Evolutionary conservation across 2,329 filamentous ascomycete genomes (phyloP), one percentile per base, ranked within the genome.

Genomic region (Mycosphaerella arachidis): DNA sequence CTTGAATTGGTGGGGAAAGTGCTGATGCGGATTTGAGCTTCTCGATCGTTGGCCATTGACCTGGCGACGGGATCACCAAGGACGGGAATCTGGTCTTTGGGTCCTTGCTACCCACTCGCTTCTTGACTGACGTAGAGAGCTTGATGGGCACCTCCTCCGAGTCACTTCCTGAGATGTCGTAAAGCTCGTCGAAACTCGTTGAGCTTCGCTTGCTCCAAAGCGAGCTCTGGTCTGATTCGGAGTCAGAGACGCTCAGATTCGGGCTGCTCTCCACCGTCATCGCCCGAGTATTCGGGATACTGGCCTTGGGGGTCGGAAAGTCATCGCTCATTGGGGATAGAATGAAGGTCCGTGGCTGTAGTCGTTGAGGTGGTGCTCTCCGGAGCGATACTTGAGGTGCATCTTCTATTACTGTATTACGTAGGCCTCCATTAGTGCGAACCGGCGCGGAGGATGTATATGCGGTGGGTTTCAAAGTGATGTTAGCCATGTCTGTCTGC

Each of bases 161-260:
- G 67, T 96, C 91, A 57, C 91, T 86, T 66, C 95, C 91, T 16
- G 90, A 92, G 46, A 91, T 83, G 74, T 94, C 90, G 74, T 96
- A 96, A 53, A 96, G 78, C 68, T 95, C 91, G 74, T 96, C 90
- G 68, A 93, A 93, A 65, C 91, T 87, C 66, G 84, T 90, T 67
- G 85, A 84, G 66, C 87, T 87, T 72, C 82, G 79, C 67, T 85
- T 80, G 62, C 75, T 86, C 89, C 88, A 86, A 63, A 71, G 63
- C 4, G 72, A 74, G 51, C 70, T 71, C 13, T 65, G 60, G 48
- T 73, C 72, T 20, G 72, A 73, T 13, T 69, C 68, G 3, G 65
- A 63, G 45, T 86, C 82, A 58, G 86, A 79, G 70, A 84, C 81
- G 59, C 62, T 62, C 51, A 85, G 84, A 53, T 84, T 85, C 43